Evolutionary conservation across 176 grass and related monocot species (phyloP).

Genomic region (Oropetium thomaeum): DNA sequence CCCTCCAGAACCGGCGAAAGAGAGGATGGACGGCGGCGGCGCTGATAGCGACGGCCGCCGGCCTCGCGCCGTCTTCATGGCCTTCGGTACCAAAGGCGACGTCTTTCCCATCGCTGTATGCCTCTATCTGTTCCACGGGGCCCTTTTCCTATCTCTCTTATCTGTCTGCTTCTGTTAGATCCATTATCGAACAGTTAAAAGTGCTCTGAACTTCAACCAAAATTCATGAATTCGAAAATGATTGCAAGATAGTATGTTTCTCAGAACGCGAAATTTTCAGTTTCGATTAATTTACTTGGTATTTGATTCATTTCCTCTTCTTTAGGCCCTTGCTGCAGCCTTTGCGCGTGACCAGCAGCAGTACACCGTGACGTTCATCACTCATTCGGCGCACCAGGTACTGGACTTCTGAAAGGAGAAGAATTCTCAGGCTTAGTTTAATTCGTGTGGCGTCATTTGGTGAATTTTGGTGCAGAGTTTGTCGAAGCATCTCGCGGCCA

Average conservation of each 20-base stretch:
- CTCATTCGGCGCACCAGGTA: conserved; percentile 81
- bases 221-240: background rate
- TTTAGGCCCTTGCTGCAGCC: conserved; percentile 62
- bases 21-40: conserved; percentile 27
- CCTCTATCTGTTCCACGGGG: background rate
- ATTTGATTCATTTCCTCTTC: background rate
- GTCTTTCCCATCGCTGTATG: conserved; percentile 85
- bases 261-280: background rate
- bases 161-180: background rate
- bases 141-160: background rate
- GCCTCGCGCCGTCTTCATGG: conserved; percentile 75
- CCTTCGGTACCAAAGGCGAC: conserved; percentile 82
- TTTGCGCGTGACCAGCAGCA: conserved; percentile 61
- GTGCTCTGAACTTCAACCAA: background rate
- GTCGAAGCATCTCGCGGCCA: conserved; percentile 43
- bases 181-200: background rate
- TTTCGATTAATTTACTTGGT: background rate
- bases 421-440: background rate
- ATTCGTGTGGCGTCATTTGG: conserved; percentile 11
- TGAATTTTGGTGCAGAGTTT: conserved; percentile 50
- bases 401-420: background rate
- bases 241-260: background rate
- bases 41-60: conserved; percentile 16
- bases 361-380: conserved; percentile 67
- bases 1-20: background rate